A percentile compares a stretch with the other conserved stretches of the same genome.
Conservation (phyloP, 2,329 filamentous ascomycete species). For the Ophiostoma montium region DNA sequence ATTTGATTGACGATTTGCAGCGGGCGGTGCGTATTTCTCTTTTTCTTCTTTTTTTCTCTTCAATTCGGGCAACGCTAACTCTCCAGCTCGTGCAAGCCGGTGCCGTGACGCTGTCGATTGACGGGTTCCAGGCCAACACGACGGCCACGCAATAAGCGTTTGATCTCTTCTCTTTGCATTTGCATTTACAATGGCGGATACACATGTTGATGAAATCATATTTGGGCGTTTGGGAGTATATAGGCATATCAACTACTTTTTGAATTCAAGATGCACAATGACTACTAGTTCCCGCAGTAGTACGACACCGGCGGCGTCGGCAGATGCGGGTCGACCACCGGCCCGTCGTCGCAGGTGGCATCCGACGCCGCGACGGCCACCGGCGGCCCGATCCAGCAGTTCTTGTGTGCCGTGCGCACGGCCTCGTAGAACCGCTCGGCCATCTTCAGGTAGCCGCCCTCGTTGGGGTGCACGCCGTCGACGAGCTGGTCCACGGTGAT, state of each 20-base stretch:
- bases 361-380: neutral
- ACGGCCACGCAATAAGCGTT: neutral
- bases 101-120: conserved; percentile 72
- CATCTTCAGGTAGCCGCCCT: conserved; percentile 10
- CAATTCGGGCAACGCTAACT: neutral
- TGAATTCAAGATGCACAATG: neutral
- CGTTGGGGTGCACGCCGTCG: conserved; percentile 10
- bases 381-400: neutral
- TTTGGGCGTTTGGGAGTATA: too few relatives aligned
- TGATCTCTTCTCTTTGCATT: neutral
- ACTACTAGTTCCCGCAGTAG: too few relatives aligned
- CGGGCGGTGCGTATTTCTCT: conserved; percentile 56
- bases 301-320: neutral
- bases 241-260: too few relatives aligned
- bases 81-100: conserved; percentile 78
- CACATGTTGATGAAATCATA: too few relatives aligned
- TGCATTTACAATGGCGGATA: neutral
- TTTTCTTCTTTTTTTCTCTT: neutral
- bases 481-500: conserved; percentile 10
- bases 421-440: conserved; percentile 1
- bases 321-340: neutral
- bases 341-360: neutral
- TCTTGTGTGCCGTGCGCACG: neutral
- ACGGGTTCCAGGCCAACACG: conserved; percentile 57
- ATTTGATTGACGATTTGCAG: conserved; percentile 84